These are phyloP conservation scores for Rhizodiscina lignyota DNA, from an alignment of 495 filamentous ascomycete species.

Conservation along the genomic window DNA sequence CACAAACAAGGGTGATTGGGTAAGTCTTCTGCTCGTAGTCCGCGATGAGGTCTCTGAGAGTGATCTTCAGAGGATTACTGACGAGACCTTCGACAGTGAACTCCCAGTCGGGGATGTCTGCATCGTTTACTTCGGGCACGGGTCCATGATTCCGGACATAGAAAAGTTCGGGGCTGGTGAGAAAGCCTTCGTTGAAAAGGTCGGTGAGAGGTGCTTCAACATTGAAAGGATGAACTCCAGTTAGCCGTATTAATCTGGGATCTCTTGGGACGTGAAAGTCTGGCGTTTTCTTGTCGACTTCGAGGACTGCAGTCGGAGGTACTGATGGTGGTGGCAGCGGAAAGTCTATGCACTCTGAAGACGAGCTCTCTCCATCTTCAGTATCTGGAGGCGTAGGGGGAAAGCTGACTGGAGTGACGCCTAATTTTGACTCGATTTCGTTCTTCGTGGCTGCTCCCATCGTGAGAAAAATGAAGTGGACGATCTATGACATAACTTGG, in stretches of 20 bases:
- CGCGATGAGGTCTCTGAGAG: conserved; percentile 52
- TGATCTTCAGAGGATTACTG: conserved; percentile 56
- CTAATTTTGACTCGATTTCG: too few relatives aligned
- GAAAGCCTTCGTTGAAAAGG: conserved; percentile 71
- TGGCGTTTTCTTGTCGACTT: conserved; percentile 65
- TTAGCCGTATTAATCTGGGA: conserved; percentile 71
- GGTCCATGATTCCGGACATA: conserved; percentile 93
- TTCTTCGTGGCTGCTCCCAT: too few relatives aligned
- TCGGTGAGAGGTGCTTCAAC: conserved; percentile 72
- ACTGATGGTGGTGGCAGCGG: conserved; percentile 59
- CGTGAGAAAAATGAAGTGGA: too few relatives aligned
- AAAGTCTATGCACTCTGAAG: too few relatives aligned
- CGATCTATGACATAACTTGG: too few relatives aligned
- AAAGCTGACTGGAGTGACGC: too few relatives aligned
- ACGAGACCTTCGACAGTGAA: conserved; percentile 80
- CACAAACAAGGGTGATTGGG: conserved; percentile 83
- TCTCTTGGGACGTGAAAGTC: conserved; percentile 80
- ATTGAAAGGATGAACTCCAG: conserved; percentile 88
- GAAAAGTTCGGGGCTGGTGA: conserved; percentile 83
- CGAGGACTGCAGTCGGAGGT: conserved; percentile 44
- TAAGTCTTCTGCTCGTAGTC: conserved; percentile 75
- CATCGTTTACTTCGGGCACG: conserved; percentile 61
- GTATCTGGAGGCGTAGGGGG: too few relatives aligned
- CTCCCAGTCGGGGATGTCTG: conserved; percentile 63
- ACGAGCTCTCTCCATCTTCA: too few relatives aligned